A percentile compares a stretch with the other conserved stretches of the same genome.
Conservation (phyloP, 352 stramenopile genomes). For the Pythium rhizo-oryzae region DNA sequence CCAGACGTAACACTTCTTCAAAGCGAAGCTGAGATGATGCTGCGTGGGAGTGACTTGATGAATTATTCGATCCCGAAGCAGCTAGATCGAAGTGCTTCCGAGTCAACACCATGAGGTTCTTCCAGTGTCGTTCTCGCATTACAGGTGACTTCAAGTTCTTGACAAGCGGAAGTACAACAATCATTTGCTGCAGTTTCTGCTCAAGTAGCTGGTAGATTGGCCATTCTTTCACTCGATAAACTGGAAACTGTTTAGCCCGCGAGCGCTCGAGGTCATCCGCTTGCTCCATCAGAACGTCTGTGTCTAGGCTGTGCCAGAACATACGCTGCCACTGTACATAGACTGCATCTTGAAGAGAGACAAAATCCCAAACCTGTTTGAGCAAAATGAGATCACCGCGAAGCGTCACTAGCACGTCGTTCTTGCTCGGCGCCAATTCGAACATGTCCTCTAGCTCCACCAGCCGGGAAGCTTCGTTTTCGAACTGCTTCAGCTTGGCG, state of each 20-base stretch:
- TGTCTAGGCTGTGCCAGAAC: constrained; percentile 91
- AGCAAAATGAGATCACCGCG: constrained; percentile 89
- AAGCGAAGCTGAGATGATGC: constrained; percentile 65
- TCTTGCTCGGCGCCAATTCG: constrained; percentile 86
- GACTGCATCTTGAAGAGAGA: constrained; percentile 81
- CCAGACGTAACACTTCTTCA: constrained; percentile 93
- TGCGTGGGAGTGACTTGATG: constrained; percentile 9
- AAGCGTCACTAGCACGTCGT: constrained; percentile 80
- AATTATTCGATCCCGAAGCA: neutral
- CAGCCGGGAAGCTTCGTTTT: constrained; percentile 80
- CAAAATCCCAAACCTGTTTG: constrained; percentile 94
- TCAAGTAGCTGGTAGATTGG: constrained; percentile 92
- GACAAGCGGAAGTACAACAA: constrained; percentile 89
- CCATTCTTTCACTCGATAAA: constrained; percentile 74
- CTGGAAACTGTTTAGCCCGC: constrained; percentile 50
- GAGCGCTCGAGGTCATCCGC: constrained; percentile 81
- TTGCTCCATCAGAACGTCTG: constrained; percentile 87
- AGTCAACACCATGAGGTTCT: constrained; percentile 81
- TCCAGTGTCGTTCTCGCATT: constrained; percentile 90
- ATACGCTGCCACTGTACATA: constrained; percentile 84
- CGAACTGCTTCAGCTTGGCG: constrained; percentile 70
- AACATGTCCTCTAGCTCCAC: constrained; percentile 96
- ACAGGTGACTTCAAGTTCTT: constrained; percentile 89
- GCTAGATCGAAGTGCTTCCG: constrained; percentile 85
- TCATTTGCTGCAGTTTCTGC: constrained; percentile 92